These are phyloP conservation scores for Globisporangium yorkense DNA, from an alignment of 352 stramenopile genomes.

Conservation along the genomic window DNA sequence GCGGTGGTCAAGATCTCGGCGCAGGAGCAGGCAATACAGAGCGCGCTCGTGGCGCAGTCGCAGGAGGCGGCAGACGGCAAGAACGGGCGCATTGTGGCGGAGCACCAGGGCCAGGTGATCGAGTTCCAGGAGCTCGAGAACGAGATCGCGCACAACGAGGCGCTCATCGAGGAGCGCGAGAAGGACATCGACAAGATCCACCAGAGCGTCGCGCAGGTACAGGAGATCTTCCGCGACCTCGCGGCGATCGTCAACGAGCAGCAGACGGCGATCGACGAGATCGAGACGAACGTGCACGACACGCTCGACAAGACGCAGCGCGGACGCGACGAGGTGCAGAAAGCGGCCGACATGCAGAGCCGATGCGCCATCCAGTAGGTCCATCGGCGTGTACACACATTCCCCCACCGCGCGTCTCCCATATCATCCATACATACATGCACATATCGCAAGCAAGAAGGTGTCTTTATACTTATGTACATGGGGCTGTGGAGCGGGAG, in stretches of 20 bases:
- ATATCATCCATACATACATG: background rate
- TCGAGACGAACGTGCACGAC: slow-evolving; percentile 81
- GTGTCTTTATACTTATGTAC: background rate
- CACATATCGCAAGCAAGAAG: background rate
- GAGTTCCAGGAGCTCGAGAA: slow-evolving; percentile 79
- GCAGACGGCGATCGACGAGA: slow-evolving; percentile 80
- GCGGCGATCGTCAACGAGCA: slow-evolving; percentile 83
- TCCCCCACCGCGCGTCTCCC: too few species aligned
- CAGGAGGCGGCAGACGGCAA: slow-evolving; percentile 9
- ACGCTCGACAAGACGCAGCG: slow-evolving; percentile 81
- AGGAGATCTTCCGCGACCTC: slow-evolving; percentile 89
- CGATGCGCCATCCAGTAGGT: slow-evolving; percentile 60
- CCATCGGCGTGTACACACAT: background rate
- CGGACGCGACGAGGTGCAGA: slow-evolving; percentile 78
- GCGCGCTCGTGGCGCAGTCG: slow-evolving; percentile 23
- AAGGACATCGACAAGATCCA: slow-evolving; percentile 86
- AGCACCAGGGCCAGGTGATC: slow-evolving; percentile 70
- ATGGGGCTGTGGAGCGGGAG: background rate
- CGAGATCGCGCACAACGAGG: slow-evolving; percentile 86
- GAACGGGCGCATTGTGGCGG: slow-evolving; percentile 44
- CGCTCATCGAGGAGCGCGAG: slow-evolving; percentile 85
- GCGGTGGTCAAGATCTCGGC: slow-evolving; percentile 59
- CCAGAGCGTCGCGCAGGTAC: slow-evolving; percentile 85
- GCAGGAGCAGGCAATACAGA: slow-evolving; percentile 56
- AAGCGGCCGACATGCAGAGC: slow-evolving; percentile 75